A percentile compares a stretch with the other conserved stretches of the same genome.
phyloP scores from a whole-genome alignment of 2,329 filamentous ascomycete genomes.

The Orbilia brochopaga region DNA sequence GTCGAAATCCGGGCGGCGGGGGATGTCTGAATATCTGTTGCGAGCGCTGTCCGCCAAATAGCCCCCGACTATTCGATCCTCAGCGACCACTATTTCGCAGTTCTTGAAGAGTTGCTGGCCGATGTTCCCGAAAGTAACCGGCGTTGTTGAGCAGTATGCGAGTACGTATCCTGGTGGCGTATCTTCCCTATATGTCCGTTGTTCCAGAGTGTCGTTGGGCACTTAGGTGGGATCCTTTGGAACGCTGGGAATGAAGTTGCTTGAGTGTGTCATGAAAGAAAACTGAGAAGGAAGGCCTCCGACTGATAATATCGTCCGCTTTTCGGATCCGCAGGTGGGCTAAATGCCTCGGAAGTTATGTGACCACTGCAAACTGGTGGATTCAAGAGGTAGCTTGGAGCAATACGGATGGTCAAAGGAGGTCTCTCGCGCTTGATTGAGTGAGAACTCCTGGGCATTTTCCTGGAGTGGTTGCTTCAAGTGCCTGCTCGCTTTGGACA shows the following conservation, averaged over 20 bases:
- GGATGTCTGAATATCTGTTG: neutral
- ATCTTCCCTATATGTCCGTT: neutral
- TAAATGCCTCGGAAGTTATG: conserved; percentile 47
- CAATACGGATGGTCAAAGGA: conserved; percentile 43
- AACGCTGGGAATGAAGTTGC: conserved; percentile 15
- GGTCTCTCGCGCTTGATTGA: conserved; percentile 30
- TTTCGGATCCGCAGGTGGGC: conserved; percentile 13
- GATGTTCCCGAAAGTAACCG: neutral
- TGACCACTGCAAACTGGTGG: conserved; percentile 17
- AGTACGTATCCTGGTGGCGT: neutral
- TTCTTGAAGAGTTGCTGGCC: neutral
- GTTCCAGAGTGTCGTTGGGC: neutral
- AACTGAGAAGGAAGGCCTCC: conserved; percentile 17
- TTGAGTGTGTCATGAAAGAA: conserved; percentile 10
- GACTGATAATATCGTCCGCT: conserved; percentile 14
- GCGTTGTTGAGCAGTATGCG: neutral
- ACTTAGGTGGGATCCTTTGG: conserved; percentile 13
- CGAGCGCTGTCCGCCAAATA: neutral
- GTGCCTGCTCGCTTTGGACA: conserved; percentile 36
- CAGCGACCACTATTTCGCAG: neutral
- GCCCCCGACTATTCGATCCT: neutral
- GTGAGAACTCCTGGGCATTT: conserved; percentile 42
- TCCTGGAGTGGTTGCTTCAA: conserved; percentile 23
- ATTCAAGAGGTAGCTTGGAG: conserved; percentile 27
- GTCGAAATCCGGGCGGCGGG: neutral